Evolutionary conservation across 495 filamentous ascomycete species (phyloP).

Genomic region (Daldinia vernicosa): DNA sequence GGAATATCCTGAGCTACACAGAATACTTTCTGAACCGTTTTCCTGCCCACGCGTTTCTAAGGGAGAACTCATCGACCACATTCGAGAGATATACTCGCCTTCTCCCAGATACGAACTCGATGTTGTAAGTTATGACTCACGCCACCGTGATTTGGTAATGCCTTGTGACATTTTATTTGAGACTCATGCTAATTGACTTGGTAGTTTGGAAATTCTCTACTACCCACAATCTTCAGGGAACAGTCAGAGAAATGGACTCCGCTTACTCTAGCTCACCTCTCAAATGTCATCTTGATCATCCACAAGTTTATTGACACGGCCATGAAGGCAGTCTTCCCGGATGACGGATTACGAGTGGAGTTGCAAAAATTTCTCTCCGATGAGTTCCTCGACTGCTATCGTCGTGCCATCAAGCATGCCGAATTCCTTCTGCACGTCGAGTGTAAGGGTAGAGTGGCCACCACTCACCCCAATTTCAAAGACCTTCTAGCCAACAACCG

Average conservation of each 20-base stretch:
- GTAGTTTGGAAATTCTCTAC: conserved; percentile 49
- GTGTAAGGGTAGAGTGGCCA: conserved; percentile 52
- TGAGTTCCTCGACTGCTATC: conserved; percentile 53
- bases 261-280: conserved; percentile 56
- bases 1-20: conserved; percentile 19
- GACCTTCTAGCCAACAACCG: background rate
- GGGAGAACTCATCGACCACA: conserved; percentile 15
- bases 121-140: conserved; percentile 19
- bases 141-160: background rate
- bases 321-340: conserved; percentile 46
- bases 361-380: conserved; percentile 51
- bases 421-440: conserved; percentile 60
- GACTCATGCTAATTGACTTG: background rate
- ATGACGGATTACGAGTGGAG: conserved; percentile 45
- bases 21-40: conserved; percentile 7
- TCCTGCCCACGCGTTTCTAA: background rate
- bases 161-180: background rate
- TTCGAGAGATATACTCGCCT: conserved; percentile 13
- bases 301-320: conserved; percentile 55
- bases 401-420: conserved; percentile 51
- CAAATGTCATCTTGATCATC: conserved; percentile 54
- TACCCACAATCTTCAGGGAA: conserved; percentile 56
- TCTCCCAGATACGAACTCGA: conserved; percentile 35
- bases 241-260: conserved; percentile 62
- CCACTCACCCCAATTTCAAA: conserved; percentile 61